Evolutionary conservation across 441 rosid species (phyloP), one percentile per base, ranked within the genome.

Genomic region (Melianthus villosus): DNA sequence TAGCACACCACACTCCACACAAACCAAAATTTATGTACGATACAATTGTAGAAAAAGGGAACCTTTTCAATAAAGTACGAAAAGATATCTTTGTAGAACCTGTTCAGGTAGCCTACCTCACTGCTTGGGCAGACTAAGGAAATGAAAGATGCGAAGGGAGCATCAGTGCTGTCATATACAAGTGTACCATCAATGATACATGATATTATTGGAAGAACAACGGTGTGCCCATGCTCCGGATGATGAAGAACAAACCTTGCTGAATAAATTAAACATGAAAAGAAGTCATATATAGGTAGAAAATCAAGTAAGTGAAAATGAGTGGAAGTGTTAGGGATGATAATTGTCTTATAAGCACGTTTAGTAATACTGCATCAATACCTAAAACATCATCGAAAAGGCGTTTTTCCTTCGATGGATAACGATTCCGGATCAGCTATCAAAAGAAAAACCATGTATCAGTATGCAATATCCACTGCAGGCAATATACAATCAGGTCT

Each of bases 151-250:
- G 93, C 83, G 61, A 89, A 89, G 0, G 96, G 98, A 53, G 89
- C 77, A 48, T 66, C 55, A 36, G 42, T 73, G 68, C 65, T 71
- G 59, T 73, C 89, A 58, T 89, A 89, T 34, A 79, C 91, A 63
- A 89, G 66, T 9, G 75, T 60, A 50, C 93, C 89, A 61, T 77
- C 98, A 44, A 89, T 84, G 56, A 89, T 71, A 46, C 82, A 77
- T 48, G 98, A 82, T 57, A 89, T 89, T 28, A 89, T 82, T 9
- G 96, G 98, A 75, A 79, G 96, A 67, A 79, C 70, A 40, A 89
- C 98, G 10, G 98, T 92, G 48, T 77, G 96, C 34, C 98, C 98
- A 38, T 84, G 94, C 70, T 89, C 98, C 10, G 98, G 98, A 61
- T 89, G 98, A 60, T 89, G 79, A 44, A 89, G 89, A 48, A 89